Evolutionary conservation across 306 rosid species (phyloP), one percentile per base, ranked within the genome.

Genomic region (Aeschynomene evenia): DNA sequence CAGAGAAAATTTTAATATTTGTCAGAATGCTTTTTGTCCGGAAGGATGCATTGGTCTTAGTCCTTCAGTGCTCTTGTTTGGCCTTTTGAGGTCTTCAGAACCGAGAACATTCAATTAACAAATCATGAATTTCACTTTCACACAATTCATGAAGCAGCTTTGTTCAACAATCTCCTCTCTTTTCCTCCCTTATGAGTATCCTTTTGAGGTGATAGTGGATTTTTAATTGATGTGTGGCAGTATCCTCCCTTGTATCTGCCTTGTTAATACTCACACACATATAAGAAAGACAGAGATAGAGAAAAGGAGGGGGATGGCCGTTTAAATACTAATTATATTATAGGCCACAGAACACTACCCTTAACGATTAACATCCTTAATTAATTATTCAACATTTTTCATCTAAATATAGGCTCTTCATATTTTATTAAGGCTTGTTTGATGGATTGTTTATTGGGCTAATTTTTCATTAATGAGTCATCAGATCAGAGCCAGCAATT

Each of bases 1-100:
- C 67, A 45, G 58, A 65, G 31, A 40, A 43, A 45, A 9, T 1
- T 8, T 23, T n/a, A 53, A 49, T 31, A 45, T 14, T n/a, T 56
- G 79, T 53, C 22, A 45, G 6, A 45, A 71, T 31, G 69, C 43
- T 79, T 66, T 67, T 64, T 34, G 57, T 61, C 43, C 53, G 56
- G 31, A 49, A 39, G 39, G 56, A 57, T 59, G 74, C 15, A 59
- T 18, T 4, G 55, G 14, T 21, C 20, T 57, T 21, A 48, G 52
- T 40, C 53, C 71, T 19, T 56, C 40, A 16, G 40, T 39, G 64
- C 61, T 51, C 72, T 59, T 57, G 63, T 22, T 20, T 9, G 50
- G 20, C 33, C 26, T 53, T 31, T 42, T 42, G 13, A 20, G 79
- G 34, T 61, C 72, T 78, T 61, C 56, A 71, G 53, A 36, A 63